Evolutionary conservation across 2,329 filamentous ascomycete species (phyloP).

Genomic region (Penicillium sp.): DNA sequence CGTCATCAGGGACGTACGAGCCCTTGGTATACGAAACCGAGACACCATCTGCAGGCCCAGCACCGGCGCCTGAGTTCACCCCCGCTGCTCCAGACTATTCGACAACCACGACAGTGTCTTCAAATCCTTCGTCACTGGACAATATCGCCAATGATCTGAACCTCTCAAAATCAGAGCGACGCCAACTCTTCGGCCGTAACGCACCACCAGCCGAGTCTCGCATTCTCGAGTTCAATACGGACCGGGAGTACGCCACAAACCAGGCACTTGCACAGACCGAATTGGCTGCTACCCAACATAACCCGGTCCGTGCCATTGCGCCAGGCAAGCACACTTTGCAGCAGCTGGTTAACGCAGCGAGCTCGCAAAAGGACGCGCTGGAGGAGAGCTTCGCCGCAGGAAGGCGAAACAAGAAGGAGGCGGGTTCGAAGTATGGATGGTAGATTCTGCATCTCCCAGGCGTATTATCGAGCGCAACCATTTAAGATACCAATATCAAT

Average conservation of each 20-base stretch:
- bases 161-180: conserved; percentile 70
- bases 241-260: conserved; percentile 81
- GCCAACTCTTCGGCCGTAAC: conserved; percentile 79
- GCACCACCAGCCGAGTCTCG: conserved; percentile 54
- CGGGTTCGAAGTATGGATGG: conserved; percentile 83
- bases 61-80: conserved; percentile 7
- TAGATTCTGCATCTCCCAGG: conserved; percentile 30
- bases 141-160: conserved; percentile 74
- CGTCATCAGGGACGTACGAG: conserved; percentile 33
- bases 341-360: conserved; percentile 80
- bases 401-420: conserved; percentile 75
- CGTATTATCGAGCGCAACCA: not conserved
- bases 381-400: conserved; percentile 89
- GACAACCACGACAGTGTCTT: conserved; percentile 10
- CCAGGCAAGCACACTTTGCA: conserved; percentile 87
- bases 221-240: conserved; percentile 84
- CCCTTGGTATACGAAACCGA: conserved; percentile 40
- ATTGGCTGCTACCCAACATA: conserved; percentile 60
- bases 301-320: conserved; percentile 77
- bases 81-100: conserved; percentile 7
- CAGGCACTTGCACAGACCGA: conserved; percentile 65
- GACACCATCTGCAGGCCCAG: conserved; percentile 18
- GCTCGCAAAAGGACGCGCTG: conserved; percentile 77
- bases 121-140: conserved; percentile 50
- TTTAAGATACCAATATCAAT: not conserved